Evolutionary conservation across 805 yeast genomes (phyloP).

Genomic region (Barnettozyma sucrosica): DNA sequence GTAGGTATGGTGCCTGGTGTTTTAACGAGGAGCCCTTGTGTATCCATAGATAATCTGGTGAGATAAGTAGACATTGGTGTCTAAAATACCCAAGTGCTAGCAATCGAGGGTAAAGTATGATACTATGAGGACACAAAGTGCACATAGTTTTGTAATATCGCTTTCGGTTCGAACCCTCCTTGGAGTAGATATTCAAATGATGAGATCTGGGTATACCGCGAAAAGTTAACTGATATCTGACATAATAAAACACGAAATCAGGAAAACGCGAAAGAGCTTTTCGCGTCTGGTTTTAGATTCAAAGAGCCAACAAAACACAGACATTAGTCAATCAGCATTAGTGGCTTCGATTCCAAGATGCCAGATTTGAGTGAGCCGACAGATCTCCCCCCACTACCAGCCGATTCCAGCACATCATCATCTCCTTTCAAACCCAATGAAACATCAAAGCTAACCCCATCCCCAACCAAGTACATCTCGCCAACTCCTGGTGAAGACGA

Average conservation of each 20-base stretch:
- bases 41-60: too few species aligned
- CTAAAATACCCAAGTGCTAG: too few species aligned
- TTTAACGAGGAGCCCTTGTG: too few species aligned
- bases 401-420: conserved; percentile 19
- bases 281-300: neutral
- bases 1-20: too few species aligned
- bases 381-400: conserved; percentile 6
- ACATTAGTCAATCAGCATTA: neutral
- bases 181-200: too few species aligned
- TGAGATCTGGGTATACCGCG: too few species aligned
- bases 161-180: too few species aligned
- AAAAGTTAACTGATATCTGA: neutral
- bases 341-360: conserved; percentile 10
- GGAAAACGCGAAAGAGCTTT: neutral
- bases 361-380: conserved; percentile 16
- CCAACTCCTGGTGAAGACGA: conserved; percentile 1
- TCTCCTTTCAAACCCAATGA: conserved; percentile 23
- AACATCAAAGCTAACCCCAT: conserved; percentile 14
- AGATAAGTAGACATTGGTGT: too few species aligned
- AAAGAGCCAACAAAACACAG: too few species aligned
- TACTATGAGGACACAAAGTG: too few species aligned
- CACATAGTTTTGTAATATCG: too few species aligned
- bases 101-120: too few species aligned
- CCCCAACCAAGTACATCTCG: conserved; percentile 13
- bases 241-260: neutral